These are phyloP conservation scores for Xerocomus minutiporus DNA, from an alignment of 1,284 basidiomycete genomes.

Conservation along the genomic window DNA sequence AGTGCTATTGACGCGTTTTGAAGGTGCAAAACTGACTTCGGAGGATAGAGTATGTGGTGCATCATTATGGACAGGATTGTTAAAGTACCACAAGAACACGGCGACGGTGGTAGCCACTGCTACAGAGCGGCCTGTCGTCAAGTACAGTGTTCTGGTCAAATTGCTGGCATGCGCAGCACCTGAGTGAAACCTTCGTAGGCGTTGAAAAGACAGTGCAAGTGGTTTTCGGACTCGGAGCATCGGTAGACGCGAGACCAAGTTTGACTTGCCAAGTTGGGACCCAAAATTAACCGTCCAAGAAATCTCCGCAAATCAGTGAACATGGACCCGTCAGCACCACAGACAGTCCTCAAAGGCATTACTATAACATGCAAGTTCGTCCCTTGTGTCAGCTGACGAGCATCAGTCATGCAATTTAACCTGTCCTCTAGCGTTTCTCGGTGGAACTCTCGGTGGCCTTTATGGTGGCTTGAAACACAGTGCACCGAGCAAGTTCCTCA, in stretches of 20 bases:
- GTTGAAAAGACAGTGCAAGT: slow-evolving; percentile 5
- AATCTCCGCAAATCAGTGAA: neutral
- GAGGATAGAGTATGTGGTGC: slow-evolving; percentile 13
- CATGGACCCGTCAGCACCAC: slow-evolving; percentile 39
- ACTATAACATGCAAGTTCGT: slow-evolving; percentile 73
- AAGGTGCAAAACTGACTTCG: neutral
- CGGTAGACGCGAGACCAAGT: neutral
- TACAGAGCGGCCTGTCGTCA: slow-evolving; percentile 3
- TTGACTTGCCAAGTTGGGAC: slow-evolving; percentile 1
- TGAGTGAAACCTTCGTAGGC: slow-evolving; percentile 13
- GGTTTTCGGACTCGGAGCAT: slow-evolving; percentile 15
- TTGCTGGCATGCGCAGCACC: slow-evolving; percentile 18
- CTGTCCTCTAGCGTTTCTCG: slow-evolving; percentile 37
- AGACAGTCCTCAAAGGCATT: slow-evolving; percentile 52
- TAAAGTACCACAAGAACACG: slow-evolving; percentile 35
- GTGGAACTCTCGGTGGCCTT: slow-evolving; percentile 51
- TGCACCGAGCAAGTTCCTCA: slow-evolving; percentile 34
- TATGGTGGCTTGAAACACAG: slow-evolving; percentile 48
- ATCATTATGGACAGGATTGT: slow-evolving; percentile 35
- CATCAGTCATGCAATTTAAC: slow-evolving; percentile 12
- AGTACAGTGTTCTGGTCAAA: slow-evolving; percentile 5
- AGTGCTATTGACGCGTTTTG: slow-evolving; percentile 16
- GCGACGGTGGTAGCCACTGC: slow-evolving; percentile 22
- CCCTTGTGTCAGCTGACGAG: slow-evolving; percentile 26
- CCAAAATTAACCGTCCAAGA: neutral